These are phyloP conservation scores for Phytophthora uliginosa DNA, from an alignment of 352 stramenopile species.

Conservation along the genomic window DNA sequence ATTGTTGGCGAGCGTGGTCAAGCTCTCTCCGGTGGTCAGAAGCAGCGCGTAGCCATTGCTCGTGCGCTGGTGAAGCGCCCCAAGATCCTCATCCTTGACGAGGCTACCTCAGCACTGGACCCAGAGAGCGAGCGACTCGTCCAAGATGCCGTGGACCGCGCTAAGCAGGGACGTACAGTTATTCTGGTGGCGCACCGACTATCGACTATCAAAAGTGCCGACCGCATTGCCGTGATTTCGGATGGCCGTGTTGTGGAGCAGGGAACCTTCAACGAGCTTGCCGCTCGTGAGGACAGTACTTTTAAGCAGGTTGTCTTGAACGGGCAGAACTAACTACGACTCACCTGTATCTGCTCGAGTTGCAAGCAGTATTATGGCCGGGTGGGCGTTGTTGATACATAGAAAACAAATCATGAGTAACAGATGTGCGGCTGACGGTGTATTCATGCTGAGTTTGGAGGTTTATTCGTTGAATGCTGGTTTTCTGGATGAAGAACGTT, in stretches of 20 bases:
- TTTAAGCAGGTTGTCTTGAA: slow-evolving; percentile 85
- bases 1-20: slow-evolving; percentile 80
- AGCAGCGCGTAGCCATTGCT: slow-evolving; percentile 85
- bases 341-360: not conserved
- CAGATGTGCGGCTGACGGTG: slow-evolving; percentile 19
- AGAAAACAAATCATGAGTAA: slow-evolving; percentile 25
- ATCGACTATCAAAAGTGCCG: slow-evolving; percentile 93
- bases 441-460: slow-evolving; percentile 17
- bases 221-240: slow-evolving; percentile 93
- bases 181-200: slow-evolving; percentile 98
- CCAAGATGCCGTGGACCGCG: slow-evolving; percentile 79
- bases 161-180: slow-evolving; percentile 93
- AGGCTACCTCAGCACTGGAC: slow-evolving; percentile 83
- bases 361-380: slow-evolving; percentile 1
- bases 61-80: slow-evolving; percentile 80
- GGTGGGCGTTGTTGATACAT: slow-evolving; percentile 26
- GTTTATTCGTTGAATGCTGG: slow-evolving; percentile 26
- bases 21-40: slow-evolving; percentile 80
- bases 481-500: slow-evolving; percentile 19
- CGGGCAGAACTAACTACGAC: slow-evolving; percentile 52
- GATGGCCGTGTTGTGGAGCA: slow-evolving; percentile 90
- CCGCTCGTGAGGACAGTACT: slow-evolving; percentile 66
- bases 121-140: slow-evolving; percentile 82
- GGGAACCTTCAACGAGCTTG: slow-evolving; percentile 76
- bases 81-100: slow-evolving; percentile 83